Conservation (phyloP, 805 yeast species). For the Wickerhamomyces hampshirensis region DNA sequence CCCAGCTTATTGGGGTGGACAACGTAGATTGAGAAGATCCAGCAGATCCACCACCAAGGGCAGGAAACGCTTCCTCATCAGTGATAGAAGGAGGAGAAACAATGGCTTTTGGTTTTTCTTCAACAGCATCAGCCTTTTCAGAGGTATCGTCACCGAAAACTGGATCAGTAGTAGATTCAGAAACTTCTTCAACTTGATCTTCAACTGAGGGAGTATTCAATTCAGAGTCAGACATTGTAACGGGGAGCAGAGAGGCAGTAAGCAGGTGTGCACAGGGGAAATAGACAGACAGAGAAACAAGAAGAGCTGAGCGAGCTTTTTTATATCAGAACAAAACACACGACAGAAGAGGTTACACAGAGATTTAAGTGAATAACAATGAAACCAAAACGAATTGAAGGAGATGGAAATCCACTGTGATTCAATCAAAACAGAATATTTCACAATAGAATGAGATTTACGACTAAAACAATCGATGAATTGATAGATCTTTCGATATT, state of each 20-base stretch:
- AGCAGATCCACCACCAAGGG: constrained; percentile 46
- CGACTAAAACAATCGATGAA: constrained; percentile 5
- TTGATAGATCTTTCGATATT: too few species aligned
- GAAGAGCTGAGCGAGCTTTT: too few species aligned
- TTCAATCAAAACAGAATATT: constrained; percentile 1
- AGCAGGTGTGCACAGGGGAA: too few species aligned
- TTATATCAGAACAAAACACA: too few species aligned
- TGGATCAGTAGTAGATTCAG: constrained; percentile 1
- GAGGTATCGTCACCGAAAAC: background rate
- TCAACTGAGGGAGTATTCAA: background rate
- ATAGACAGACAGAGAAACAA: too few species aligned
- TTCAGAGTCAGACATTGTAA: constrained; percentile 2
- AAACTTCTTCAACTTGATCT: constrained; percentile 1
- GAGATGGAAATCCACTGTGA: background rate
- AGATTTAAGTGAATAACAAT: too few species aligned
- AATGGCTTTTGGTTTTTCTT: too few species aligned
- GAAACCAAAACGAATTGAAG: background rate
- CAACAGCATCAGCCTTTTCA: constrained; percentile 7
- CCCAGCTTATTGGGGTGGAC: constrained; percentile 27
- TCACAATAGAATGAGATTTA: constrained; percentile 3
- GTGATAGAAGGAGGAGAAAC: constrained; percentile 36
- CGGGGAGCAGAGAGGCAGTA: too few species aligned
- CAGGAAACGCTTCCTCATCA: constrained; percentile 60
- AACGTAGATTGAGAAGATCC: constrained; percentile 19
- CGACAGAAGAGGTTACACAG: too few species aligned